Percentiles rank a stretch among this genome's conserved stretches.
phyloP scores from a whole-genome alignment of 2,329 filamentous ascomycete genomes.

The Cordyceps javanica region DNA sequence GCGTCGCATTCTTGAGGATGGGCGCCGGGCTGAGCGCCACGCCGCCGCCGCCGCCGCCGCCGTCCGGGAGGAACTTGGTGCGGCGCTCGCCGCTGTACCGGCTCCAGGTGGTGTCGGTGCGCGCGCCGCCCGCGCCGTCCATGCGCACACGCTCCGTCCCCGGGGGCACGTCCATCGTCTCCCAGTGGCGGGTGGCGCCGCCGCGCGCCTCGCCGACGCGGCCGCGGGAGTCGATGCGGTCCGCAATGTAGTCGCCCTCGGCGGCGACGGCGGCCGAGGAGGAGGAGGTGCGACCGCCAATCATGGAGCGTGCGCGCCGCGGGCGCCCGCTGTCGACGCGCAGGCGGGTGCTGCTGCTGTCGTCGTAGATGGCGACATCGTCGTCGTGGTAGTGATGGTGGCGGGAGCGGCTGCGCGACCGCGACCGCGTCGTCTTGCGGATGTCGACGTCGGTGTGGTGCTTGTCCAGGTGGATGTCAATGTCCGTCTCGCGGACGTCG shows the following conservation, averaged over 20 bases:
- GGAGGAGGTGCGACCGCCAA: too few relatives aligned
- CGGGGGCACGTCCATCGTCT: constrained; percentile 76
- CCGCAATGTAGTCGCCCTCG: constrained; percentile 57
- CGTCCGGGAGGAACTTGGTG: constrained; percentile 66
- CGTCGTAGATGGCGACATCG: constrained; percentile 58
- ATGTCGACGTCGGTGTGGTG: constrained; percentile 55
- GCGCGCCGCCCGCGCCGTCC: constrained; percentile 71
- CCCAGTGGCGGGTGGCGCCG: constrained; percentile 71
- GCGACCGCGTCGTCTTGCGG: constrained; percentile 30
- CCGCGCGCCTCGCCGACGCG: constrained; percentile 68
- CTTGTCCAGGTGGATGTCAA: constrained; percentile 53
- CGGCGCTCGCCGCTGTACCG: constrained; percentile 72
- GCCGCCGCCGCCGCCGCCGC: constrained; percentile 35
- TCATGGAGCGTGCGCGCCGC: constrained; percentile 47
- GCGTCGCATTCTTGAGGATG: constrained; percentile 16
- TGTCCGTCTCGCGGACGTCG: constrained; percentile 51
- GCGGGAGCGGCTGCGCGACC: constrained; percentile 33
- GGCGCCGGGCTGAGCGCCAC: constrained; percentile 17
- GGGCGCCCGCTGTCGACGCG: constrained; percentile 37
- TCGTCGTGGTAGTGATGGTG: constrained; percentile 25
- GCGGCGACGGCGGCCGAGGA: too few relatives aligned
- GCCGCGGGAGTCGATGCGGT: constrained; percentile 52
- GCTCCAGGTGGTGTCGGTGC: constrained; percentile 71
- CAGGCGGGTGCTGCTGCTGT: constrained; percentile 39
- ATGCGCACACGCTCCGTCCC: constrained; percentile 77